These are phyloP conservation scores for Trichosporon sp. DNA, from an alignment of 1,284 basidiomycete species.

Conservation along the genomic window DNA sequence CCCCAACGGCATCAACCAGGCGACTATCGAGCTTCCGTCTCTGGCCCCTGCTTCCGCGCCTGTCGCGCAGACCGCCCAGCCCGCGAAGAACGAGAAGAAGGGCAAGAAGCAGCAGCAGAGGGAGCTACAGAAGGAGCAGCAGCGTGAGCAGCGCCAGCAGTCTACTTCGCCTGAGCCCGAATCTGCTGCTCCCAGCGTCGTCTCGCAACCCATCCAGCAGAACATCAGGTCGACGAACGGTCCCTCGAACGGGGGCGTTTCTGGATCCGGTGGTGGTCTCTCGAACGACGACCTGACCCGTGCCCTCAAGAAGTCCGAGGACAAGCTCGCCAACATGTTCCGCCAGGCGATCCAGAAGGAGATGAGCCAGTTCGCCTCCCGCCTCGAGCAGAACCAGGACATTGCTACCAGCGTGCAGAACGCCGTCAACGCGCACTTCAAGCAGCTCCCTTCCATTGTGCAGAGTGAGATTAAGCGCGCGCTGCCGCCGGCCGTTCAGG, in stretches of 20 bases:
- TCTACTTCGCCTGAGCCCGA: not conserved
- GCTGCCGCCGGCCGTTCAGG: slow-evolving; percentile 36
- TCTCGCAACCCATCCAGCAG: not conserved
- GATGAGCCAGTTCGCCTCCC: slow-evolving; percentile 17
- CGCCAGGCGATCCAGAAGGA: slow-evolving; percentile 27
- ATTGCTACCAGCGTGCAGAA: slow-evolving; percentile 24
- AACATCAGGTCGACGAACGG: not conserved
- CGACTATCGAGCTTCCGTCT: slow-evolving; percentile 29
- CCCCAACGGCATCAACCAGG: slow-evolving; percentile 41
- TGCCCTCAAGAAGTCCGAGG: slow-evolving; percentile 41
- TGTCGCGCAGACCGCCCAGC: not conserved
- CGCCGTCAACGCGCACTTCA: slow-evolving; percentile 38
- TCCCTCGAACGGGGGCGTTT: not conserved
- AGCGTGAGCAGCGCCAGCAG: slow-evolving; percentile 5
- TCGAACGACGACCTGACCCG: slow-evolving; percentile 24
- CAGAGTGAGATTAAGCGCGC: slow-evolving; percentile 37
- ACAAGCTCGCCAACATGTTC: slow-evolving; percentile 37
- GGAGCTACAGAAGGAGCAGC: not conserved
- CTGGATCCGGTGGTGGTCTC: slow-evolving; percentile 13
- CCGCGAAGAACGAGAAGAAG: slow-evolving; percentile 14
- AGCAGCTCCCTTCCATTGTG: slow-evolving; percentile 34
- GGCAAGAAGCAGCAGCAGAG: slow-evolving; percentile 22
- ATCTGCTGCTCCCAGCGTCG: not conserved
- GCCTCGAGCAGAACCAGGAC: slow-evolving; percentile 24
- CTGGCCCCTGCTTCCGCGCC: not conserved